Evolutionary conservation across 106 monocot genomes (phyloP).

Genomic region (Allium fistulosum): DNA sequence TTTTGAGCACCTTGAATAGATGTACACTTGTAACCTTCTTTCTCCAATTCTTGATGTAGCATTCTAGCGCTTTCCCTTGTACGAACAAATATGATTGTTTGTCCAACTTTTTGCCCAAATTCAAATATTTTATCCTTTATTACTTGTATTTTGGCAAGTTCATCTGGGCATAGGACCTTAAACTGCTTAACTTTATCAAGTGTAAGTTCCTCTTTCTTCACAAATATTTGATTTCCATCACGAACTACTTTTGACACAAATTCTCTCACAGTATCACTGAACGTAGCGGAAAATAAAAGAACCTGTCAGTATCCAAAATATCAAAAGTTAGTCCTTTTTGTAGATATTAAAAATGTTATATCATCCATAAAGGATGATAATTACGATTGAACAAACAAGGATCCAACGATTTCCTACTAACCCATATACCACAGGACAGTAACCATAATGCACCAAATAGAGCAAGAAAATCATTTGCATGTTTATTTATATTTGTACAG

Average conservation of each 20-base stretch:
- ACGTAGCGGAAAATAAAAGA: conserved; percentile 91
- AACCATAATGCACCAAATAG: too few relatives aligned
- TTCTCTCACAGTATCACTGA: conserved; percentile 69
- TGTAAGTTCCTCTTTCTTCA: conserved; percentile 86
- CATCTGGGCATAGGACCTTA: conserved; percentile 81
- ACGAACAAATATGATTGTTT: conserved; percentile 89
- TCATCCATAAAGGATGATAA: too few relatives aligned
- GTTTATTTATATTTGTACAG: too few relatives aligned
- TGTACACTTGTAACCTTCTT: conserved; percentile 87
- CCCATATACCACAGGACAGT: too few relatives aligned
- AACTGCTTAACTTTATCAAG: conserved; percentile 85
- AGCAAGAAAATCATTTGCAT: too few relatives aligned
- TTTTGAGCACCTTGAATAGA: conserved; percentile 78
- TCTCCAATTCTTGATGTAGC: conserved; percentile 44
- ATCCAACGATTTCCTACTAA: too few relatives aligned
- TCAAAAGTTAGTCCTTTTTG: background rate
- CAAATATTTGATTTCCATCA: conserved; percentile 80
- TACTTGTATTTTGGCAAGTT: conserved; percentile 68
- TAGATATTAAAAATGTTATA: too few relatives aligned
- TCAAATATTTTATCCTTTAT: conserved; percentile 90
- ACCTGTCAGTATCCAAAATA: conserved; percentile 35
- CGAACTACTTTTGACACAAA: conserved; percentile 63
- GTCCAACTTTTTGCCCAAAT: conserved; percentile 80
- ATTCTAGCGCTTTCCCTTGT: conserved; percentile 72
- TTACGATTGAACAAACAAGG: too few relatives aligned